Conservation (phyloP, 805 yeast genomes). For the Debaryomyces tyrocola region DNA sequence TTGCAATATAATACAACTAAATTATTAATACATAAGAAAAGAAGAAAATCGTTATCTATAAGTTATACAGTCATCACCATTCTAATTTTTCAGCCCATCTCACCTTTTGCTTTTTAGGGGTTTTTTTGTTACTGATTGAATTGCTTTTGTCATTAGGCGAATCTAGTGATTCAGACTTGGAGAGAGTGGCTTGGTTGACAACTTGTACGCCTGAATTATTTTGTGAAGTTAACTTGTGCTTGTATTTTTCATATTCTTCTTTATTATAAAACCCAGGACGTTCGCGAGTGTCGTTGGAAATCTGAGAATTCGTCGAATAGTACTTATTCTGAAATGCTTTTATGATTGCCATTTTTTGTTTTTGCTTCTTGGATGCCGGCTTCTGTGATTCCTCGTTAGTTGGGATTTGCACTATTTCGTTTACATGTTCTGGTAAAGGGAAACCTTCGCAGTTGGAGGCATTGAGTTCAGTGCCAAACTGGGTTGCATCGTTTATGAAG, state of each 20-base stretch:
- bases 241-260: conserved; percentile 24
- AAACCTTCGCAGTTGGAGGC: conserved; percentile 62
- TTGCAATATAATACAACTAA: neutral
- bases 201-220: conserved; percentile 23
- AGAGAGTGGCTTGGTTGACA: conserved; percentile 9
- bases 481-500: conserved; percentile 59
- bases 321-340: conserved; percentile 28
- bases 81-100: conserved; percentile 36
- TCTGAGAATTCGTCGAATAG: neutral
- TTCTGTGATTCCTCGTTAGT: conserved; percentile 30
- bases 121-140: conserved; percentile 1
- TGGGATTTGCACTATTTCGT: conserved; percentile 63
- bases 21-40: neutral
- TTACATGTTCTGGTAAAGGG: conserved; percentile 56
- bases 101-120: conserved; percentile 17
- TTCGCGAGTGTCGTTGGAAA: neutral
- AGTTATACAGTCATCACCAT: conserved; percentile 22
- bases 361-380: conserved; percentile 7
- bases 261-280: conserved; percentile 31
- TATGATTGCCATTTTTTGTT: conserved; percentile 41
- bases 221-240: conserved; percentile 8
- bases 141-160: neutral
- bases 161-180: neutral
- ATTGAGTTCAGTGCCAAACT: conserved; percentile 68
- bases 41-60: neutral